Conservation (phyloP, 805 yeast species). For the Torulaspora quercuum region DNA sequence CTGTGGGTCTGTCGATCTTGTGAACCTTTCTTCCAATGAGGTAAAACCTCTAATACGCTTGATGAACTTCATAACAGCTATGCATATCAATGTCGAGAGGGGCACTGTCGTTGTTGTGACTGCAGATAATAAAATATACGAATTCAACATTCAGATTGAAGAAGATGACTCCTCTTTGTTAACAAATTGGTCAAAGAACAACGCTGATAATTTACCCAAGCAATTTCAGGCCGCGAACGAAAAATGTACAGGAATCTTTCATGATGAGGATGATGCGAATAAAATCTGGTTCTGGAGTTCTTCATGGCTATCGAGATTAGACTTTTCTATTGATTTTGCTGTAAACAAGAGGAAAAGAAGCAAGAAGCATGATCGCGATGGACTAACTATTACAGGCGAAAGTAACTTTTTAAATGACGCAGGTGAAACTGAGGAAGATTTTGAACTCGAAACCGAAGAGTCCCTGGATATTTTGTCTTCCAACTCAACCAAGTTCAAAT, state of each 20-base stretch:
- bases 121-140: slow-evolving; percentile 70
- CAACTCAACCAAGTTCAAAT: slow-evolving; percentile 15
- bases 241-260: slow-evolving; percentile 69
- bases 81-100: slow-evolving; percentile 49
- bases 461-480: slow-evolving; percentile 12
- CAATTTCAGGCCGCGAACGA: slow-evolving; percentile 56
- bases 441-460: slow-evolving; percentile 26
- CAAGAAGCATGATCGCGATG: slow-evolving; percentile 43
- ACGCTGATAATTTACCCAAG: slow-evolving; percentile 70
- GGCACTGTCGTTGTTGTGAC: slow-evolving; percentile 61
- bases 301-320: slow-evolving; percentile 74
- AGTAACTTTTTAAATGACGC: slow-evolving; percentile 37
- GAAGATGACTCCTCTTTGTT: slow-evolving; percentile 27
- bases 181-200: slow-evolving; percentile 76
- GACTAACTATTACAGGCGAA: slow-evolving; percentile 41
- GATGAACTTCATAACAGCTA: slow-evolving; percentile 55
- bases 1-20: slow-evolving; percentile 61
- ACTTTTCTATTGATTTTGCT: slow-evolving; percentile 57
- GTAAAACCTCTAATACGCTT: slow-evolving; percentile 53
- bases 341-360: slow-evolving; percentile 35
- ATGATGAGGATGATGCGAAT: slow-evolving; percentile 39
- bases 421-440: slow-evolving; percentile 34
- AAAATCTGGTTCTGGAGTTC: slow-evolving; percentile 86
- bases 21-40: slow-evolving; percentile 30
- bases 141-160: slow-evolving; percentile 45